Evolutionary conservation across 495 filamentous ascomycete species (phyloP).

Genomic region (Penicillium soppii): DNA sequence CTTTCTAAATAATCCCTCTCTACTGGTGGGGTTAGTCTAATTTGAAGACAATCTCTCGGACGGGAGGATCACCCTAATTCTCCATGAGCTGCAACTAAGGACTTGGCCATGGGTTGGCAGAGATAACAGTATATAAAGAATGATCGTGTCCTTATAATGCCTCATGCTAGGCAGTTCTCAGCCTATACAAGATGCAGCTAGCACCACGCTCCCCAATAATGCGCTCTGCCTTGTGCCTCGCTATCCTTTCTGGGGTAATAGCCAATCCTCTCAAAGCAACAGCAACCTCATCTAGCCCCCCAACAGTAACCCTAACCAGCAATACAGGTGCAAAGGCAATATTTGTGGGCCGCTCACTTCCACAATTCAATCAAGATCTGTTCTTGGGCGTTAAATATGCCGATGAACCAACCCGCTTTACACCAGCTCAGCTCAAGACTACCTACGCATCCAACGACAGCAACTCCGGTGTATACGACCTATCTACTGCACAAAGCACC

Average conservation of each 20-base stretch:
- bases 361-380: constrained; percentile 32
- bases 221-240: not conserved
- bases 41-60: not conserved
- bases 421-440: constrained; percentile 25
- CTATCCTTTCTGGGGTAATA: not conserved
- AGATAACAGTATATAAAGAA: not conserved
- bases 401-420: constrained; percentile 31
- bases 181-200: not conserved
- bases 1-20: not conserved
- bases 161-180: not conserved
- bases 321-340: constrained; percentile 12
- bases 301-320: constrained; percentile 16
- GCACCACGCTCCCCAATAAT: not conserved
- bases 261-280: constrained; percentile 1
- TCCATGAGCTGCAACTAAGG: too few species aligned
- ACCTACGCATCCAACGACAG: constrained; percentile 23
- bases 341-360: constrained; percentile 30
- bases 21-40: not conserved
- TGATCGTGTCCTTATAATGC: not conserved
- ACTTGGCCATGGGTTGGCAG: too few species aligned
- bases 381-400: constrained; percentile 41
- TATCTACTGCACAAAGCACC: not conserved
- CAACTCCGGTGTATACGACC: constrained; percentile 15
- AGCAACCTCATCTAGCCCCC: not conserved
- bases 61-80: too few species aligned